Evolutionary conservation across 73 alveolate genomes (phyloP).

Genomic region (Paramecium tetraurelia): DNA sequence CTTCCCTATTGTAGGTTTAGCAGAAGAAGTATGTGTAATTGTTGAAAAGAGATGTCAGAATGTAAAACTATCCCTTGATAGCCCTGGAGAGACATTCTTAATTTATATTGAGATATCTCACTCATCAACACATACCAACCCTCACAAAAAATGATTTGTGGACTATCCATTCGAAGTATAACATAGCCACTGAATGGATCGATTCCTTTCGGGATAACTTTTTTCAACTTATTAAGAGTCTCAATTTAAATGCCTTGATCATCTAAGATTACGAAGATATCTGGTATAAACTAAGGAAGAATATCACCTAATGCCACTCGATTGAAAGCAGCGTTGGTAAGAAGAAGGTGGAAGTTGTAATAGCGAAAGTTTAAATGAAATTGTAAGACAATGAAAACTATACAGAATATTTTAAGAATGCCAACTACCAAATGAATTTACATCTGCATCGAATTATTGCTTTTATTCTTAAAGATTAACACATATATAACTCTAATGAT

Average conservation of each 20-base stretch:
- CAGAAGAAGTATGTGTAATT: not conserved
- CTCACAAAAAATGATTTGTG: not conserved
- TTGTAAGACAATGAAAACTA: constrained; percentile 19
- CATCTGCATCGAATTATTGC: constrained; percentile 7
- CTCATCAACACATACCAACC: not conserved
- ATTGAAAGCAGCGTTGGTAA: not conserved
- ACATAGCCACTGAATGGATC: not conserved
- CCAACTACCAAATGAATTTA: not conserved
- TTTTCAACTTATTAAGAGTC: not conserved
- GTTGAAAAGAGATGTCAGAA: not conserved
- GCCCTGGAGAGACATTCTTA: not conserved
- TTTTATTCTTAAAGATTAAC: not conserved
- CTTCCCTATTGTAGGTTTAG: not conserved
- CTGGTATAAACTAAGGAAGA: not conserved
- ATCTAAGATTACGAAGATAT: constrained; percentile 10
- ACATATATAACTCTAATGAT: not conserved
- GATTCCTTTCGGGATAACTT: constrained; percentile 31
- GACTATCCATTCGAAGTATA: not conserved
- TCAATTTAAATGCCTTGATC: not conserved
- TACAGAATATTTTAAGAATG: not conserved
- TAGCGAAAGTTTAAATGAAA: not conserved
- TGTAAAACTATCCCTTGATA: not conserved
- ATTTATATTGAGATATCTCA: not conserved
- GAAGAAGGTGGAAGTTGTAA: not conserved
- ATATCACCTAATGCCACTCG: not conserved